Percentiles rank a stretch among this genome's conserved stretches.
phyloP scores from a whole-genome alignment of 2,329 filamentous ascomycete species.

The Calonectria montana region DNA sequence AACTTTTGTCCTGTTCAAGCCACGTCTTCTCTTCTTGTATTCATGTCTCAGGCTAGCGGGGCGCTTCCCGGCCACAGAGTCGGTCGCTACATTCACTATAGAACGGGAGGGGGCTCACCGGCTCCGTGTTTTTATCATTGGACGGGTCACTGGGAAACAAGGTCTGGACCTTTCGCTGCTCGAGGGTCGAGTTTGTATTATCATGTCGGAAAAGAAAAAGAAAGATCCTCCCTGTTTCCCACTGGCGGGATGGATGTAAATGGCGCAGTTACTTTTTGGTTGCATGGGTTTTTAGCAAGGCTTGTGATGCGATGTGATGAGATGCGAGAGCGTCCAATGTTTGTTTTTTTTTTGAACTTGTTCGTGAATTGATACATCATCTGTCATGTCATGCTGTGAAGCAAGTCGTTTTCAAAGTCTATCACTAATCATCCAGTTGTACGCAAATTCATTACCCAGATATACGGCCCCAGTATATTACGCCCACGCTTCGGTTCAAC shows the following conservation, averaged over 20 bases:
- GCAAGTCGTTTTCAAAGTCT: constrained; percentile 13
- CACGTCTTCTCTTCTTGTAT: constrained; percentile 22
- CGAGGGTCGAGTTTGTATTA: constrained; percentile 16
- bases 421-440: constrained; percentile 14
- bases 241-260: constrained; percentile 10
- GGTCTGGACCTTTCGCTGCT: background rate
- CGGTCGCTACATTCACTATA: constrained; percentile 24
- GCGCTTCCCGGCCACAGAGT: constrained; percentile 12
- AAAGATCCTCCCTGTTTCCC: background rate
- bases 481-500: background rate
- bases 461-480: background rate
- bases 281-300: background rate
- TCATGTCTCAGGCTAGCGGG: constrained; percentile 21
- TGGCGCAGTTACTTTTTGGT: constrained; percentile 9
- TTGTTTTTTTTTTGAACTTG: background rate
- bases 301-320: background rate
- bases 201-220: constrained; percentile 14
- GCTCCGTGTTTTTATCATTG: constrained; percentile 6
- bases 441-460: background rate
- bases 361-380: background rate
- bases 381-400: constrained; percentile 1
- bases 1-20: constrained; percentile 10
- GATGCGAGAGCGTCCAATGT: background rate
- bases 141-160: constrained; percentile 6
- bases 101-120: constrained; percentile 1